Base-by-base conservation (phyloP, 225 moss, liverwort and hornwort genomes). In the Climacium dendroides region DNA sequence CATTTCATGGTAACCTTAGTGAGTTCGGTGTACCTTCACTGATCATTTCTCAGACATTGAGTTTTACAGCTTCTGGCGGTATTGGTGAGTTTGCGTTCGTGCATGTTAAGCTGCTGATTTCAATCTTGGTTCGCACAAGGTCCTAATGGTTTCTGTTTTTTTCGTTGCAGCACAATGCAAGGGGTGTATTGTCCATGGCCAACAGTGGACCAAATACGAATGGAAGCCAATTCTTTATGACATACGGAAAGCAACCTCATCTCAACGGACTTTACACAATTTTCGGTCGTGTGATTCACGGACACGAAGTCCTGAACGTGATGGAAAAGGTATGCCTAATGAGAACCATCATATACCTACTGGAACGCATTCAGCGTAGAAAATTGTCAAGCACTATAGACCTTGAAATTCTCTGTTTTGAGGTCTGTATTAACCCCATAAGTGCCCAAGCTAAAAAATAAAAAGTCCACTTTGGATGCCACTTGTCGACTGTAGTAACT, bases 121-220 rank as follows among this genome's bases (percentile, higher is more conserved):
- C 37, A 45, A 8, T 71, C 41, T 65, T 45, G 25, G 45, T 74
- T 74, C 2, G 34, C 25, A 53, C 60, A 71, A 84, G 34, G 8
- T 67, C 30, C 25, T 45, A 81, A 82, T 26, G n/a, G 54, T 67
- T 74, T 61, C 52, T 88, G 62, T 29, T 58, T n/a, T 58, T 81
- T 48, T 45, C 19, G 37, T 37, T 93, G 91, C 97, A 99, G 98
- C 98, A 99, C 70, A 99, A 96, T 94, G 97, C 97, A 28, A 95
- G 98, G 86, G 98, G 98, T 80, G 93, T 94, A 50, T 84, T 99
- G 86, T 97, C 98, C 59, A 96, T 99, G 94, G 98, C 98, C 88
- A 99, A 97, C 87, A 99, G 98, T 86, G 98, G 98, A 61, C 97
- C 98, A 62, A 99, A 99, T 62, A 99, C 98, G 71, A 99, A 99